Evolutionary conservation across 2,329 filamentous ascomycete genomes (phyloP).

Genomic region (Penicillium rolfsii): DNA sequence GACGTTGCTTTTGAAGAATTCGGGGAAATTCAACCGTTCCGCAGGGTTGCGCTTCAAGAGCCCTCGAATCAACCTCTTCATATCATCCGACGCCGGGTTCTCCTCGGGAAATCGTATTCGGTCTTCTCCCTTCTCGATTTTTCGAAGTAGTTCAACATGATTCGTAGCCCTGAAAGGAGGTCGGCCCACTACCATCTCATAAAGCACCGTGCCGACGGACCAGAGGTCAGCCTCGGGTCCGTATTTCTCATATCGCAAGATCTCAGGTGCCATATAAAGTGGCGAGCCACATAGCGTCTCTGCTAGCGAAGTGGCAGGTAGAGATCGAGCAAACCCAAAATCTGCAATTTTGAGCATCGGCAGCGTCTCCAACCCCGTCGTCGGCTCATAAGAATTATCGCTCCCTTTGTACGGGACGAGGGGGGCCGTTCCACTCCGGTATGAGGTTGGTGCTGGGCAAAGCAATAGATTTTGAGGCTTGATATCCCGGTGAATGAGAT

Average conservation of each 20-base stretch:
- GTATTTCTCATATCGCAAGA: constrained; percentile 94
- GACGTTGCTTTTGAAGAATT: constrained; percentile 77
- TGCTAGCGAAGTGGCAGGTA: constrained; percentile 87
- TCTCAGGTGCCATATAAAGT: constrained; percentile 98
- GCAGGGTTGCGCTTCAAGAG: constrained; percentile 84
- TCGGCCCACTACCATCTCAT: constrained; percentile 89
- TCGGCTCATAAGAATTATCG: constrained; percentile 77
- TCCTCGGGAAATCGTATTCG: constrained; percentile 80
- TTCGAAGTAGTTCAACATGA: constrained; percentile 89
- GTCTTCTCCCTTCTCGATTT: constrained; percentile 88
- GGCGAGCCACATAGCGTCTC: constrained; percentile 97
- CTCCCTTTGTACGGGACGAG: constrained; percentile 75
- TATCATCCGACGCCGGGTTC: constrained; percentile 68
- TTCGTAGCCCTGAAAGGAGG: constrained; percentile 92
- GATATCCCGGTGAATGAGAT: constrained; percentile 94
- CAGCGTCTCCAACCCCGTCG: constrained; percentile 77
- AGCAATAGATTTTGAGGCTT: constrained; percentile 96
- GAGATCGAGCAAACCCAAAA: constrained; percentile 94
- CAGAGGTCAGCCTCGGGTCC: constrained; percentile 96
- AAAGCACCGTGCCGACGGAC: constrained; percentile 94
- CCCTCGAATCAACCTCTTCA: constrained; percentile 78
- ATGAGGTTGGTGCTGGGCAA: constrained; percentile 75
- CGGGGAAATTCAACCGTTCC: constrained; percentile 81
- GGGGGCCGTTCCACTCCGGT: constrained; percentile 63
- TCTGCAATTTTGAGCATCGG: constrained; percentile 98